A percentile compares a stretch with the other conserved stretches of the same genome.
Conservation (phyloP, 108 stramenopile species). For the Ochromonas danica region DNA sequence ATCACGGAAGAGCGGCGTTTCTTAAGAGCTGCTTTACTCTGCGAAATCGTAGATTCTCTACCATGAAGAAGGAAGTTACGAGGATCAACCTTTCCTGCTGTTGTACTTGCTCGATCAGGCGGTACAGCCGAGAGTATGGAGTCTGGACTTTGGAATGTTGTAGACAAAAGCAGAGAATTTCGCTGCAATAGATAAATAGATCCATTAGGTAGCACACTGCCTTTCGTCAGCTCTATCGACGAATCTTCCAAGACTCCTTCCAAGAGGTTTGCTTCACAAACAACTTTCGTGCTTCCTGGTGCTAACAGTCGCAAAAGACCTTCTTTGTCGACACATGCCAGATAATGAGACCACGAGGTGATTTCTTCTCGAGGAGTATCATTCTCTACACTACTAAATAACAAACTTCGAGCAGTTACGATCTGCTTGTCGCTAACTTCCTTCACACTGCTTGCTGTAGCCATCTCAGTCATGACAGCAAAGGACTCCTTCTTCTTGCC, state of each 20-base stretch:
- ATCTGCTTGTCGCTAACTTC: background rate
- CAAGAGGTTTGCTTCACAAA: background rate
- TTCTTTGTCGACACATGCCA: background rate
- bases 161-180: background rate
- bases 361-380: too few relatives aligned
- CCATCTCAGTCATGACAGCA: background rate
- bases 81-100: background rate
- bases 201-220: slow-evolving; percentile 7
- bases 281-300: background rate
- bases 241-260: background rate
- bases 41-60: background rate
- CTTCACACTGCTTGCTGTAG: background rate
- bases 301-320: background rate
- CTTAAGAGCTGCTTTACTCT: background rate
- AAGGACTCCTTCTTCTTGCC: background rate
- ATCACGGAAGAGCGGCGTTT: slow-evolving; percentile 3
- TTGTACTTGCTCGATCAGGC: slow-evolving; percentile 4
- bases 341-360: background rate
- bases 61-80: background rate
- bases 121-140: background rate
- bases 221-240: background rate
- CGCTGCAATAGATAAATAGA: background rate
- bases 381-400: too few relatives aligned
- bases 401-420: background rate
- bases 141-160: background rate